phyloP scores from a whole-genome alignment of 805 yeast genomes.

The Dipodascopsis tothii region DNA sequence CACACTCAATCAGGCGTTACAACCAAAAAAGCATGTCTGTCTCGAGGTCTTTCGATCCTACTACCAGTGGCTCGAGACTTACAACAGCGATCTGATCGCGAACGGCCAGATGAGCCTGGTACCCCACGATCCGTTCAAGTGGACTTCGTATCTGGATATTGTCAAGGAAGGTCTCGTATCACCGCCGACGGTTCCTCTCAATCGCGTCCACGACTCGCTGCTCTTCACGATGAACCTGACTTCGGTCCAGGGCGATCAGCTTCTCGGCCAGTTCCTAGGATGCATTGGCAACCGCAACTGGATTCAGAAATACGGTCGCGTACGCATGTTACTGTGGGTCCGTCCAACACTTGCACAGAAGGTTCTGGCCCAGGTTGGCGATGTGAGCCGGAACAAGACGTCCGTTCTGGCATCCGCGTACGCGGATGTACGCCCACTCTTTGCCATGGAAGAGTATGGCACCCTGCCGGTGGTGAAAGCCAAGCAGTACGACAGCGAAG shows the following conservation, averaged over 20 bases:
- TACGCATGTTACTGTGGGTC: conserved; percentile 65
- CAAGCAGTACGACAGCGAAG: neutral
- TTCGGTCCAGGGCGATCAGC: conserved; percentile 52
- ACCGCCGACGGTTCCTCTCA: conserved; percentile 35
- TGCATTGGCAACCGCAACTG: conserved; percentile 65
- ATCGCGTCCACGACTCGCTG: conserved; percentile 45
- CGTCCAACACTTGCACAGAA: conserved; percentile 49
- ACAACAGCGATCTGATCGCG: conserved; percentile 8
- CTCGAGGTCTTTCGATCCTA: conserved; percentile 46
- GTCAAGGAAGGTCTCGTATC: conserved; percentile 39
- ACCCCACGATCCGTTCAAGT: conserved; percentile 52
- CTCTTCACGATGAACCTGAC: conserved; percentile 55
- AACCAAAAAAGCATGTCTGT: conserved; percentile 58
- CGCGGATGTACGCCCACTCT: conserved; percentile 47
- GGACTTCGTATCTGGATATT: conserved; percentile 52
- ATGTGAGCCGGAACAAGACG: conserved; percentile 49
- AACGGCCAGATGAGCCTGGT: conserved; percentile 28
- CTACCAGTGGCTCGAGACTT: conserved; percentile 18
- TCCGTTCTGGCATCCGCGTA: conserved; percentile 59
- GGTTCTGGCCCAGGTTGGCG: conserved; percentile 50
- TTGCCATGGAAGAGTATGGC: neutral
- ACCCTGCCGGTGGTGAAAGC: neutral
- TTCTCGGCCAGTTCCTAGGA: conserved; percentile 65
- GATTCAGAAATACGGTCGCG: conserved; percentile 66
- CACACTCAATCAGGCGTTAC: conserved; percentile 49